Evolutionary conservation across 768 basidiomycete genomes (phyloP).

Genomic region (Chalciporus pseudorubinellus): DNA sequence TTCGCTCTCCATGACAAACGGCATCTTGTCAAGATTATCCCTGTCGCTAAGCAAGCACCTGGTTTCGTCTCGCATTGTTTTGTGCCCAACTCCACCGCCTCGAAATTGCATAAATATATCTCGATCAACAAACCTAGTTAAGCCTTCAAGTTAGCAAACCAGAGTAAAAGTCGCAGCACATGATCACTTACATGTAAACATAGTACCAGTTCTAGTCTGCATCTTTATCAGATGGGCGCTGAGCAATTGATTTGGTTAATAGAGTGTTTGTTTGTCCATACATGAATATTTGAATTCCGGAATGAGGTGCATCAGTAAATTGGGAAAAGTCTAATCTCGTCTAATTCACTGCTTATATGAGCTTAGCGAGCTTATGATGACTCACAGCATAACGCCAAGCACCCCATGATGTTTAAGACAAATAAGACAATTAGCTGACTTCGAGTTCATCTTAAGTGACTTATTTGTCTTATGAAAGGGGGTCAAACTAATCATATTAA

Average conservation of each 20-base stretch:
- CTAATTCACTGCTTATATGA: too few species aligned
- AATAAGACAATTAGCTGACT: too few species aligned
- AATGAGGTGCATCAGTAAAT: constrained; percentile 34
- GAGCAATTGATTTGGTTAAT: constrained; percentile 4
- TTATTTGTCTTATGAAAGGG: too few species aligned
- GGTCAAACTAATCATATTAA: too few species aligned
- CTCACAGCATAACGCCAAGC: too few species aligned
- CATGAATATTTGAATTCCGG: constrained; percentile 40
- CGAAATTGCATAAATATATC: constrained; percentile 39
- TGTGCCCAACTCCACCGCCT: constrained; percentile 33
- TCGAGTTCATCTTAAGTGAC: too few species aligned
- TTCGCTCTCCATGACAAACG: neutral
- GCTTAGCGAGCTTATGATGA: too few species aligned
- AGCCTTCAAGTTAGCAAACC: too few species aligned
- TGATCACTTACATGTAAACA: constrained; percentile 31
- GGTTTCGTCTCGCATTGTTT: neutral
- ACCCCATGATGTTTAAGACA: too few species aligned
- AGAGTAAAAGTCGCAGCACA: too few species aligned
- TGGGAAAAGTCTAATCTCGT: too few species aligned
- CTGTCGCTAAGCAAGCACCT: neutral
- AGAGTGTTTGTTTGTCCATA: constrained; percentile 20
- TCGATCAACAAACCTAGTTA: constrained; percentile 37
- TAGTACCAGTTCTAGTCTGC: constrained; percentile 34
- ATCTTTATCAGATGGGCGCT: constrained; percentile 11
- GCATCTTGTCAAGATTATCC: neutral